Base-by-base conservation (phyloP, 2,329 filamentous ascomycete species). In the Ilyonectria robusta region DNA sequence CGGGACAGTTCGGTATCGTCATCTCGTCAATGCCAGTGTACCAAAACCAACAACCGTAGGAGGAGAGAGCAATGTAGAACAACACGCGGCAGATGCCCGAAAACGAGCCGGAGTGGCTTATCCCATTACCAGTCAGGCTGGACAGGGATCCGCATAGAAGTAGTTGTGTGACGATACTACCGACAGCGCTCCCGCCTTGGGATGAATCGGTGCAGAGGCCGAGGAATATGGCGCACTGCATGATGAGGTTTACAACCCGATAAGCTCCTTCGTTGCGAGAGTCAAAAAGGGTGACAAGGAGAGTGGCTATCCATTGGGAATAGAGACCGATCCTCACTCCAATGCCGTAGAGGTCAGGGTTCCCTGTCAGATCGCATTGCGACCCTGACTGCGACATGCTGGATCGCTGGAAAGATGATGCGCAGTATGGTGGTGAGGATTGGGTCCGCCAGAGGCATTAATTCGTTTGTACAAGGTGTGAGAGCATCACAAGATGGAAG, bases 341-440 rank as follows among this genome's bases (percentile, higher is more conserved):
- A 50, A 62, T 62, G 50, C 59, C 59, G 23, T 62, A 62, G 50
- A 62, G 59, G 31, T 62, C 59, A 6, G 59, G 19, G 59, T 62
- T 62, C 21, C 59, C 59, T 48, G 47, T 21, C 6, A 62, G 15
- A 19, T 29, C 19, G 42, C 59, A 62, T 42, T 23, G 17, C 11
- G 58, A 19, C 35, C 33, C 42, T 31, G 21, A 46, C 6, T 61
- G 59, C 50, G 7, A 40, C 50, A 53, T 53, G 15, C 7, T 35
- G 0, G 50, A 2, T 21, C 13, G 29, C n/a, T 8, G n/a, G 29
- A 6, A 42, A 4, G 15, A n/a, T n/a, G 17, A 8, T n/a, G 40
- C 15, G 40, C 19, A 17, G 8, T 8, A 5, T 19, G 9, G 6
- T 11, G n/a, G 11, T 7, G n/a, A 33, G 13, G 17, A 21, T 29